These are phyloP conservation scores for Colletotrichum eremochloae DNA, from an alignment of 2,329 filamentous ascomycete species.

Conservation along the genomic window DNA sequence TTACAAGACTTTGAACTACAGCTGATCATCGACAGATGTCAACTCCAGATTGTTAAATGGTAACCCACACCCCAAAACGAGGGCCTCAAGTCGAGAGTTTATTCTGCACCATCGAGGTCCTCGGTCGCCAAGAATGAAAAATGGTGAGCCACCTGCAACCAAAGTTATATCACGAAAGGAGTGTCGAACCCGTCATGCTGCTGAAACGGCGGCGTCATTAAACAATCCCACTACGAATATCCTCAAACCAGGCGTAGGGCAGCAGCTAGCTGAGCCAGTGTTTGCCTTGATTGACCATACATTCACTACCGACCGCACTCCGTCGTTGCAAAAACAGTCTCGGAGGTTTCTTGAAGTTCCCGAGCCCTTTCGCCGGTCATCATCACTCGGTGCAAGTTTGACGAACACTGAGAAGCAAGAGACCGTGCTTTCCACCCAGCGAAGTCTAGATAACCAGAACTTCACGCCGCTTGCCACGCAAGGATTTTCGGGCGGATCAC, in stretches of 20 bases:
- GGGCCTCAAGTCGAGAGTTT: not conserved
- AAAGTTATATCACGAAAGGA: constrained; percentile 62
- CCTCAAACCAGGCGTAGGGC: not conserved
- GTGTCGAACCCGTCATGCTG: constrained; percentile 45
- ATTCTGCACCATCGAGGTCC: constrained; percentile 48
- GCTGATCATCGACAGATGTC: not conserved
- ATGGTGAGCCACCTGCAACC: constrained; percentile 46
- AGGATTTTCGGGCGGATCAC: not conserved
- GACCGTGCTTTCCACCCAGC: not conserved
- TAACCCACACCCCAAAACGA: not conserved
- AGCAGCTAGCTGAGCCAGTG: not conserved
- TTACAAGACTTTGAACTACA: not conserved
- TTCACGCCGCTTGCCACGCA: not conserved
- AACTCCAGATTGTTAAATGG: not conserved
- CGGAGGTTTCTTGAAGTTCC: not conserved
- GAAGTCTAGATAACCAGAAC: not conserved
- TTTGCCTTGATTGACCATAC: not conserved
- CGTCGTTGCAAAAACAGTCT: not conserved
- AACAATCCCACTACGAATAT: no score
- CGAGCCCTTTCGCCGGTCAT: not conserved
- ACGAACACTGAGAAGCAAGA: not conserved
- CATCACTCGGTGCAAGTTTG: not conserved
- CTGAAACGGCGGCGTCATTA: not conserved
- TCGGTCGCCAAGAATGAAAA: constrained; percentile 50
- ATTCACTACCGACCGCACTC: not conserved